phyloP scores from a whole-genome alignment of 176 grass and related monocot species.

The Aechmea fasciata region DNA sequence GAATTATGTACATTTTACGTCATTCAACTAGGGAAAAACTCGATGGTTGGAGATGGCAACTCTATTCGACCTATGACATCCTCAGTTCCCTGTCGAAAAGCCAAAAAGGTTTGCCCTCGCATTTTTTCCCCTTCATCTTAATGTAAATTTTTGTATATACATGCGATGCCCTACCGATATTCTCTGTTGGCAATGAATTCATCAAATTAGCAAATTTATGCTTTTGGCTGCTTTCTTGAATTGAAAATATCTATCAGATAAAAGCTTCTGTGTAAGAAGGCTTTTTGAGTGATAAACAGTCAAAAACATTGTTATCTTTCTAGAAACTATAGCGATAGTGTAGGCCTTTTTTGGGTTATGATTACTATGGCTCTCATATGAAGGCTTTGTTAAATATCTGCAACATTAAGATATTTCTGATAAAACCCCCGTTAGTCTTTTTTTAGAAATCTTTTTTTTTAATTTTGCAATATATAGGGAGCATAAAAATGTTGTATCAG shows the following conservation, averaged over 20 bases:
- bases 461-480: not conserved
- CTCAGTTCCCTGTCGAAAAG: constrained; percentile 32
- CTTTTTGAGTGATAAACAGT: not conserved
- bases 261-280: not conserved
- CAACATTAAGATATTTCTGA: not conserved
- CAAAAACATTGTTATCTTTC: not conserved
- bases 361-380: too few species aligned
- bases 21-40: constrained; percentile 12
- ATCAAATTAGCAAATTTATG: not conserved
- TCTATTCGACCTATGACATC: constrained; percentile 19
- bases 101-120: constrained; percentile 30
- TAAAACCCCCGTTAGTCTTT: not conserved
- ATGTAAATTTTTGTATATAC: too few species aligned
- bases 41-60: not conserved
- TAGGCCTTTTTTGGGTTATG: too few species aligned
- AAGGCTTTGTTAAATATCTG: not conserved
- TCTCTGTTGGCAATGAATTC: not conserved
- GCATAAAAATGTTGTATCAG: not conserved
- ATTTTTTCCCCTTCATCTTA: not conserved
- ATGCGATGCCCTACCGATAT: not conserved
- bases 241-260: not conserved
- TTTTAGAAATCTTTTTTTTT: not conserved
- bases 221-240: not conserved
- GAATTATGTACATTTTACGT: not conserved
- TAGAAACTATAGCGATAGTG: not conserved